These are phyloP conservation scores for Stagonosporopsis chrysanthemi DNA, from an alignment of 2,329 filamentous ascomycete species.

Conservation along the genomic window DNA sequence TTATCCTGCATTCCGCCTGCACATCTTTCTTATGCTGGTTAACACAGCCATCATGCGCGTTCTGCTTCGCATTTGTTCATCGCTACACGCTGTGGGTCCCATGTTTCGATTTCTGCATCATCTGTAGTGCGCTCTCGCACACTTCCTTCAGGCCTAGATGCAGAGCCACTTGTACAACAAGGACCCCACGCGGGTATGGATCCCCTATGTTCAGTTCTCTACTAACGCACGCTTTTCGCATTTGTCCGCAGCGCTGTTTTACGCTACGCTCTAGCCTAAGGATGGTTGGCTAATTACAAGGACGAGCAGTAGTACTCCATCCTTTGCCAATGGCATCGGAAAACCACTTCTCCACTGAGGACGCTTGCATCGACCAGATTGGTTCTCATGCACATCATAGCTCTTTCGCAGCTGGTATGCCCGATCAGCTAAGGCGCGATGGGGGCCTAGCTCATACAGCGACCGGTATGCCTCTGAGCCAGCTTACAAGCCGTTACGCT, in stretches of 20 bases:
- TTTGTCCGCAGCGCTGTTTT: slow-evolving; percentile 46
- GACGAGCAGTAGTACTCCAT: slow-evolving; percentile 55
- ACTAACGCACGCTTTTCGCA: slow-evolving; percentile 50
- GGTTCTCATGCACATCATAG: slow-evolving; percentile 55
- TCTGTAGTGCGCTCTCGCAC: slow-evolving; percentile 48
- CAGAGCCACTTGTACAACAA: slow-evolving; percentile 47
- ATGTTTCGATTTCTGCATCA: slow-evolving; percentile 33
- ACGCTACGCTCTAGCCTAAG: slow-evolving; percentile 33
- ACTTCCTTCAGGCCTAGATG: slow-evolving; percentile 42
- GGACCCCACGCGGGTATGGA: slow-evolving; percentile 39
- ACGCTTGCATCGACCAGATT: slow-evolving; percentile 57
- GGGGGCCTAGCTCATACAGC: slow-evolving; percentile 57
- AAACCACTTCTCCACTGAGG: slow-evolving; percentile 54
- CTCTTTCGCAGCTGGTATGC: slow-evolving; percentile 52
- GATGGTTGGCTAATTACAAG: slow-evolving; percentile 52
- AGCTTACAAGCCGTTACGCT: slow-evolving; percentile 59
- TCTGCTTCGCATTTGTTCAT: slow-evolving; percentile 30
- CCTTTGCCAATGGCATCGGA: slow-evolving; percentile 53
- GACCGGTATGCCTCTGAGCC: slow-evolving; percentile 55
- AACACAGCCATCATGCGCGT: slow-evolving; percentile 34
- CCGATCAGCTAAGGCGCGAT: slow-evolving; percentile 61
- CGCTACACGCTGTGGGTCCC: slow-evolving; percentile 43
- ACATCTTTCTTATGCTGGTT: slow-evolving; percentile 39
- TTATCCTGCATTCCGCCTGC: slow-evolving; percentile 45
- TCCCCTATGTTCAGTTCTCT: slow-evolving; percentile 29